Conservation (phyloP, 2,329 filamentous ascomycete species). For the Plectosphaerella plurivora region DNA sequence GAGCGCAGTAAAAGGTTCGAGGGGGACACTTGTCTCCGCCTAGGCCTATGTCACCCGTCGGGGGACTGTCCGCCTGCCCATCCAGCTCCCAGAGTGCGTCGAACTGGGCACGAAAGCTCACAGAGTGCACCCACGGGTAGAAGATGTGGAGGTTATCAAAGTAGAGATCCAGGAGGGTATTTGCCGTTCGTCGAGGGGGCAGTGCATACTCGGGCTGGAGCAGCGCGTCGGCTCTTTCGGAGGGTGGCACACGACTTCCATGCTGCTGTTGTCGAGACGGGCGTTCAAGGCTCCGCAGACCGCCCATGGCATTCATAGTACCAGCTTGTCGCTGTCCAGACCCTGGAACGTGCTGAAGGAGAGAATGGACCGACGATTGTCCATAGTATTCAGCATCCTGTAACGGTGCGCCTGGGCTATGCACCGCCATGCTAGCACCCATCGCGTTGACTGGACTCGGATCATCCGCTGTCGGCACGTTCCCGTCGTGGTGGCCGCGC, state of each 20-base stretch:
- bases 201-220: background rate
- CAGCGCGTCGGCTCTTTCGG: background rate
- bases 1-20: background rate
- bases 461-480: background rate
- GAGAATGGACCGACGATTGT: background rate
- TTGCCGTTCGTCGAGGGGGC: background rate
- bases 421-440: background rate
- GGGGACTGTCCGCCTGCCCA: background rate
- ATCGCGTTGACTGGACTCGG: background rate
- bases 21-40: background rate
- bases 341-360: background rate
- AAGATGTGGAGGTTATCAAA: background rate
- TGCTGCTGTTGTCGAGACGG: background rate
- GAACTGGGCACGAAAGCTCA: background rate
- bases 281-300: background rate
- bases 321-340: background rate
- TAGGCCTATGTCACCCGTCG: background rate
- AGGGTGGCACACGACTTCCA: background rate
- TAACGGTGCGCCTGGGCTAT: background rate
- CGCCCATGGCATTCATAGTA: background rate
- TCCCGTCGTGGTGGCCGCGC: background rate
- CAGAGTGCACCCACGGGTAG: background rate
- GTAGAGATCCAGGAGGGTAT: background rate
- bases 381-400: background rate
- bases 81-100: background rate